Percentiles rank a stretch among this genome's conserved stretches.
Conservation (phyloP, 306 rosid genomes). For the Cucurbita argyrosperma region DNA sequence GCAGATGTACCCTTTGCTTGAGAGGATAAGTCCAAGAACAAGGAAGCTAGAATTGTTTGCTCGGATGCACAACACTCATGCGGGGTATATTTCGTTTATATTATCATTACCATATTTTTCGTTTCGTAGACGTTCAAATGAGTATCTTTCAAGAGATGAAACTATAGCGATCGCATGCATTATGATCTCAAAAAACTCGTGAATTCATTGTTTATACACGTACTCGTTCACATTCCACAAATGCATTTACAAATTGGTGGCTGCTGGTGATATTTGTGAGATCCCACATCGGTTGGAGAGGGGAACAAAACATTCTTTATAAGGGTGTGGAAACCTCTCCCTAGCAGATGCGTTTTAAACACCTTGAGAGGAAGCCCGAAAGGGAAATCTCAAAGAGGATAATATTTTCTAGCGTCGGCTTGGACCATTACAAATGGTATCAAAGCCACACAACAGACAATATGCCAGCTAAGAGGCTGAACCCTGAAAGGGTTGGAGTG, state of each 20-base stretch:
- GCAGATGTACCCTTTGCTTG: constrained; percentile 96
- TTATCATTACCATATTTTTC: not conserved
- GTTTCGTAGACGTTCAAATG: not conserved
- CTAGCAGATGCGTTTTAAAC: no score
- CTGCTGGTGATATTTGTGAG: no score
- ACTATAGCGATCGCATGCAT: not conserved
- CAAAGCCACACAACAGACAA: no score
- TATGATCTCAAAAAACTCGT: not conserved
- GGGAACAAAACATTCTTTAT: no score
- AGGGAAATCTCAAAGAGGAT: no score
- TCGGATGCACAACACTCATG: constrained; percentile 99
- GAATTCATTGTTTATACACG: not conserved
- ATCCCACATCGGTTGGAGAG: no score
- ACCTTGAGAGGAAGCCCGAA: no score
- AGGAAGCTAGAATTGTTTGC: constrained; percentile 95
- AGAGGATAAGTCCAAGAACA: constrained; percentile 95
- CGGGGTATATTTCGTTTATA: constrained; percentile 52
- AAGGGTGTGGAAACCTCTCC: no score
- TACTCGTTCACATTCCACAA: not conserved
- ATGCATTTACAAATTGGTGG: not conserved
- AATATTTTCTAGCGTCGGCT: no score
- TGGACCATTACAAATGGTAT: no score
- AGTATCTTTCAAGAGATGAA: not conserved
- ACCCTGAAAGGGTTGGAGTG: no score
- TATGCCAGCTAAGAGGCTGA: no score